Evolutionary conservation across 768 basidiomycete genomes (phyloP).

Genomic region (Galerina marginata): DNA sequence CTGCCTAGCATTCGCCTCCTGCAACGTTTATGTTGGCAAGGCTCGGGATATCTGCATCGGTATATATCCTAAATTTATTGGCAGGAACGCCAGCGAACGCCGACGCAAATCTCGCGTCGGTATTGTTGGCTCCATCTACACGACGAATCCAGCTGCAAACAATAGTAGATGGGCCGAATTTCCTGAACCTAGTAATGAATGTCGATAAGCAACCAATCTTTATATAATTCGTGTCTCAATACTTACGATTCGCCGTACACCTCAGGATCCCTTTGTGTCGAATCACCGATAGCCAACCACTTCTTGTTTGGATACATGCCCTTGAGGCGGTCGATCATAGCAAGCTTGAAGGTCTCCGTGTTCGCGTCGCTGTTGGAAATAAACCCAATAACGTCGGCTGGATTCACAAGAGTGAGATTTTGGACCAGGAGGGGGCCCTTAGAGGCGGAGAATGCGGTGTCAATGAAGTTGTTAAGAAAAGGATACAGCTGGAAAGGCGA

Average conservation of each 20-base stretch:
- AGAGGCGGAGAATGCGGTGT: constrained; percentile 37
- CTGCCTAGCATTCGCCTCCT: constrained; percentile 39
- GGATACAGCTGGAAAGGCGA: constrained; percentile 52
- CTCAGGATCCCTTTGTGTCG: constrained; percentile 52
- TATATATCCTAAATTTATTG: constrained; percentile 39
- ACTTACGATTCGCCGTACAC: constrained; percentile 46
- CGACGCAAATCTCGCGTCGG: constrained; percentile 38
- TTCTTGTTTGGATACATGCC: constrained; percentile 49
- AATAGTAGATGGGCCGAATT: constrained; percentile 38
- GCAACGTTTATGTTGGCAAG: constrained; percentile 43
- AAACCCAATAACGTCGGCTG: constrained; percentile 34
- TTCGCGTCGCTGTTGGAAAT: constrained; percentile 23
- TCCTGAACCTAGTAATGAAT: constrained; percentile 34
- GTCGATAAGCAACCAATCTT: constrained; percentile 6
- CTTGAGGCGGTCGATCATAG: constrained; percentile 42
- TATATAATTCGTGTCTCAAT: too few species aligned
- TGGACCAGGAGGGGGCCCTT: constrained; percentile 45
- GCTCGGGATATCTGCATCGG: constrained; percentile 39
- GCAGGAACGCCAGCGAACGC: constrained; percentile 41
- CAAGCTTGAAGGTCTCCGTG: constrained; percentile 40
- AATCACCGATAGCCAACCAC: constrained; percentile 49
- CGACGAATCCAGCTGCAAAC: constrained; percentile 49
- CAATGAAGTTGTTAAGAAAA: constrained; percentile 47
- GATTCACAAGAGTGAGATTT: constrained; percentile 41
- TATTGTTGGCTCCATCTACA: constrained; percentile 50